Conservation (phyloP, 2,329 filamentous ascomycete species). For the Reticulascus tulasneorum region DNA sequence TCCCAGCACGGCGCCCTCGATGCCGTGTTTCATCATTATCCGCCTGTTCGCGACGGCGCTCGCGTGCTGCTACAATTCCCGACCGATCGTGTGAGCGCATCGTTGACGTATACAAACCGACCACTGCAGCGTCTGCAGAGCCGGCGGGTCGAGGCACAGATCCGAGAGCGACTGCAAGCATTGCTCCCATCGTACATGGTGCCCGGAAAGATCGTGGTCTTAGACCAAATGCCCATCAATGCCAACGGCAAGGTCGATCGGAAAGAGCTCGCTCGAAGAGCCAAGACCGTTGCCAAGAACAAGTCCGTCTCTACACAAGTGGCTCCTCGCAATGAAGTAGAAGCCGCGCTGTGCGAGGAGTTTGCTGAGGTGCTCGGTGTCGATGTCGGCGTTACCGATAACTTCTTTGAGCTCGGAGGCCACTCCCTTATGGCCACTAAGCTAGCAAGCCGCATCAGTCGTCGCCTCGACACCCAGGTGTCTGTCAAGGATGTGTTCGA, state of each 20-base stretch:
- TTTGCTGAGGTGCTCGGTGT: slow-evolving; percentile 5
- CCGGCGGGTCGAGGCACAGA: neutral
- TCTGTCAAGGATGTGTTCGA: slow-evolving; percentile 13
- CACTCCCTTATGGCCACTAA: slow-evolving; percentile 11
- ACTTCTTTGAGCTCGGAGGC: slow-evolving; percentile 15
- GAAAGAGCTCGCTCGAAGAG: slow-evolving; percentile 8
- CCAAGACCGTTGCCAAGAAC: slow-evolving; percentile 3
- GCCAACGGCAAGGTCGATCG: slow-evolving; percentile 21
- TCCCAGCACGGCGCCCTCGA: no score
- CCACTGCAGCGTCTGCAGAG: neutral
- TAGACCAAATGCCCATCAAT: slow-evolving; percentile 21
- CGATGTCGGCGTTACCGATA: slow-evolving; percentile 8
- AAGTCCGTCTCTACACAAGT: neutral
- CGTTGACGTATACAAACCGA: no score
- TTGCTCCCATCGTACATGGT: slow-evolving; percentile 23
- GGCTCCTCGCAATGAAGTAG: slow-evolving; percentile 4
- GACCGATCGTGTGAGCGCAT: no score
- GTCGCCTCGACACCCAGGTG: slow-evolving; percentile 1
- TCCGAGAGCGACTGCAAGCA: neutral
- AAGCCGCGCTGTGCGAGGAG: slow-evolving; percentile 12
- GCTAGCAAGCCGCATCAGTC: slow-evolving; percentile 6
- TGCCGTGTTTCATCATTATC: no score
- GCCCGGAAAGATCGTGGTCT: slow-evolving; percentile 18
- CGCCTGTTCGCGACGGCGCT: no score
- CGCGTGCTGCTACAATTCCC: no score